These are phyloP conservation scores for Eutrema salsugineum DNA, from an alignment of 441 rosid genomes.

Conservation along the genomic window DNA sequence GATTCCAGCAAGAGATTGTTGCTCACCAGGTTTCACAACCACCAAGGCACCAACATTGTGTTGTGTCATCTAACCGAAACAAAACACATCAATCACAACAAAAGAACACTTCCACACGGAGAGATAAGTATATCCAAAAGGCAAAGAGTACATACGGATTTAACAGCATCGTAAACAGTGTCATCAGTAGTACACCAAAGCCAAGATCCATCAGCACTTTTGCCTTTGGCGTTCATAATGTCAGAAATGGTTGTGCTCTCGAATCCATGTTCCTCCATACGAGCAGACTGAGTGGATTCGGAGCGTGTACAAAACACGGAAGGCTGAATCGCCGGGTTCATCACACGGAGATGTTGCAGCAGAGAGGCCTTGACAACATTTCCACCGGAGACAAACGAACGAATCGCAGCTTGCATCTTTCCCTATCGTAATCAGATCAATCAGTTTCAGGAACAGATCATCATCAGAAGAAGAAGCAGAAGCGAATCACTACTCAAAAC, in stretches of 20 bases:
- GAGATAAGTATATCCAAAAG: background rate
- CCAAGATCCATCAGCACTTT: conserved; percentile 95
- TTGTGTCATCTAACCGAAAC: conserved; percentile 72
- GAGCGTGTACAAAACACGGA: conserved; percentile 53
- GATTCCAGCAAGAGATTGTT: conserved; percentile 85
- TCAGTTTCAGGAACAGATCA: background rate
- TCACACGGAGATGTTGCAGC: conserved; percentile 57
- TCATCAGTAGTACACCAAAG: conserved; percentile 97
- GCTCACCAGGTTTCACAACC: conserved; percentile 89
- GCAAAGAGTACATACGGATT: conserved; percentile 55
- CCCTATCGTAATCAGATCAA: conserved; percentile 1
- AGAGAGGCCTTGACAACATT: conserved; percentile 50
- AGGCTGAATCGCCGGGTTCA: conserved; percentile 52
- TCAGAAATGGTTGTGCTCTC: conserved; percentile 87
- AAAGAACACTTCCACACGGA: background rate
- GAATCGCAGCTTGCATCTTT: conserved; percentile 66
- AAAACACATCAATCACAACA: background rate
- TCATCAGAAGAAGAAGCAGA: background rate
- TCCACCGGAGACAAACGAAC: conserved; percentile 47
- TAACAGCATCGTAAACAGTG: conserved; percentile 85
- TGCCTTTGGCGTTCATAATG: conserved; percentile 73
- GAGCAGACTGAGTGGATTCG: conserved; percentile 56
- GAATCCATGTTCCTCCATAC: conserved; percentile 85
- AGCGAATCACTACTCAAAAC: background rate
- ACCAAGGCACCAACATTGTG: conserved; percentile 96